These are phyloP conservation scores for Letharia lupina DNA, from an alignment of 495 filamentous ascomycete genomes.

Conservation along the genomic window DNA sequence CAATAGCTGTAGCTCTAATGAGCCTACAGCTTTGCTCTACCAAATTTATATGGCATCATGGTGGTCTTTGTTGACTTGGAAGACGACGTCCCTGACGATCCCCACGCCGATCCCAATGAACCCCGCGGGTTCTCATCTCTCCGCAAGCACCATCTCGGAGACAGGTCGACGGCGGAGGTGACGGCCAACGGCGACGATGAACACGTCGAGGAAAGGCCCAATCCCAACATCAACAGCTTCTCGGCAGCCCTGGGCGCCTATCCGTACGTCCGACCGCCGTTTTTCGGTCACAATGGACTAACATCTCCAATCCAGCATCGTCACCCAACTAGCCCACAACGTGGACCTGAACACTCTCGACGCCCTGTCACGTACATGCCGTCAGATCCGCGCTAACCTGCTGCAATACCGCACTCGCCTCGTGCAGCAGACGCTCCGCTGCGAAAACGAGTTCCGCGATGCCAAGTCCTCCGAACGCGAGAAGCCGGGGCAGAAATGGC, in stretches of 20 bases:
- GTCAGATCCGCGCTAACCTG: slow-evolving; percentile 65
- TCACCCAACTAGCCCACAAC: slow-evolving; percentile 59
- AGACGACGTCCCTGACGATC: slow-evolving; percentile 36
- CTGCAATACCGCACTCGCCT: slow-evolving; percentile 67
- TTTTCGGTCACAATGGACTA: slow-evolving; percentile 11
- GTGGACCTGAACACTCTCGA: slow-evolving; percentile 83
- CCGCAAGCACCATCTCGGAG: not conserved
- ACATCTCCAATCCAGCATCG: slow-evolving; percentile 47
- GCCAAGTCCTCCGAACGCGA: not conserved
- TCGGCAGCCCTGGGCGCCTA: slow-evolving; percentile 79
- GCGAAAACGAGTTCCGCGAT: slow-evolving; percentile 53
- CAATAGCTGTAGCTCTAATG: slow-evolving; percentile 21
- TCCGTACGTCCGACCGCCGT: slow-evolving; percentile 52
- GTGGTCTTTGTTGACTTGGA: slow-evolving; percentile 58
- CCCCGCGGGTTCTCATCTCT: slow-evolving; percentile 22
- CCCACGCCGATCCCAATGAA: slow-evolving; percentile 32
- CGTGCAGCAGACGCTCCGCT: slow-evolving; percentile 64
- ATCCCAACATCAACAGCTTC: slow-evolving; percentile 61
- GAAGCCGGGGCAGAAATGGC: slow-evolving; percentile 27
- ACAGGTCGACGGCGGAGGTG: slow-evolving; percentile 17
- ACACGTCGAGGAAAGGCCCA: slow-evolving; percentile 37
- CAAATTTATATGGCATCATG: slow-evolving; percentile 38
- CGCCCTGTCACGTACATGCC: slow-evolving; percentile 68
- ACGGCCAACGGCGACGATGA: slow-evolving; percentile 22
- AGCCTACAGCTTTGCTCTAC: slow-evolving; percentile 21